Evolutionary conservation across 2,329 filamentous ascomycete genomes (phyloP).

Genomic region (Microdochium bolleyi): DNA sequence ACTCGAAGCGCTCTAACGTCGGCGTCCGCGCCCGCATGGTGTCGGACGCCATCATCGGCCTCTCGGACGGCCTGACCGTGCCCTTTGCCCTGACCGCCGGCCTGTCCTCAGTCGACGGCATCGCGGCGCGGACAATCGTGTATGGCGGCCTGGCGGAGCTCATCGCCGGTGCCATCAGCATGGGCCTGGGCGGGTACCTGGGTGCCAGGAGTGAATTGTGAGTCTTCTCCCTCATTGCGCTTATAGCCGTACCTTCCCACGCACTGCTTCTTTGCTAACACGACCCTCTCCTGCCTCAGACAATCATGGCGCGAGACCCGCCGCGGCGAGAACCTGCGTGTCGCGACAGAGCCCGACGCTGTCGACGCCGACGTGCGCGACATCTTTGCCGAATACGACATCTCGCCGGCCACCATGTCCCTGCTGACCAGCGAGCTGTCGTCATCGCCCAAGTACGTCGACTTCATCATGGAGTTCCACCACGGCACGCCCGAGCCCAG

Average conservation of each 20-base stretch:
- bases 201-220: conserved; percentile 36
- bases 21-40: neutral
- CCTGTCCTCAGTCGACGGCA: conserved; percentile 31
- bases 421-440: conserved; percentile 24
- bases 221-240: conserved; percentile 5
- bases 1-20: neutral
- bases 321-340: conserved; percentile 10
- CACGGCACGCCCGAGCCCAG: conserved; percentile 18
- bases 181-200: conserved; percentile 52
- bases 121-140: conserved; percentile 37
- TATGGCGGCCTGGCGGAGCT: conserved; percentile 51
- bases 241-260: neutral
- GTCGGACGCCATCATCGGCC: conserved; percentile 50
- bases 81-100: conserved; percentile 57
- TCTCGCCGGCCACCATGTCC: conserved; percentile 16
- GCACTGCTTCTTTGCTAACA: neutral
- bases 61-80: conserved; percentile 55
- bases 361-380: conserved; percentile 18
- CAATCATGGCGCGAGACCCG: neutral
- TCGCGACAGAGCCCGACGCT: conserved; percentile 12
- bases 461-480: conserved; percentile 29
- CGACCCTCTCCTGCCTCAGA: neutral
- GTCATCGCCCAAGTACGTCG: conserved; percentile 19
- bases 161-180: conserved; percentile 49
- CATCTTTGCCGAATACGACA: conserved; percentile 21